Percentiles rank a stretch among this genome's conserved stretches.
These are phyloP conservation scores for Talaromyces sp. DNA, from an alignment of 2,329 filamentous ascomycete genomes.

Conservation along the genomic window DNA sequence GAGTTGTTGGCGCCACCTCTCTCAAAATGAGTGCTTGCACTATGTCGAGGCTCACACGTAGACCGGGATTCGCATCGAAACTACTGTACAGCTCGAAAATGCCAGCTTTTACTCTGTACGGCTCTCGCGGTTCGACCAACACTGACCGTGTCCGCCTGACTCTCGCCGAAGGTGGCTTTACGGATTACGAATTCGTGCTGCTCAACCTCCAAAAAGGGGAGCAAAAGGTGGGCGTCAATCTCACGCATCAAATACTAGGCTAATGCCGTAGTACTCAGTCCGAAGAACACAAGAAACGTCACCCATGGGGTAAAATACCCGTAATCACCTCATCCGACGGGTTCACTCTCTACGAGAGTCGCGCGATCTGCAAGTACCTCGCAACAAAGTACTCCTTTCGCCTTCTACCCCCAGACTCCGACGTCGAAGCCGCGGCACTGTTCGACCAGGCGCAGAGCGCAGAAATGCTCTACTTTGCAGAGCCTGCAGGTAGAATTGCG, in stretches of 20 bases:
- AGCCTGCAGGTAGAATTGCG: constrained; percentile 7
- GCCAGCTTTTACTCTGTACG: constrained; percentile 12
- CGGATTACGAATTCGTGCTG: constrained; percentile 8
- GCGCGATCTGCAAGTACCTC: constrained; percentile 13
- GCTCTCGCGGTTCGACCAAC: constrained; percentile 7
- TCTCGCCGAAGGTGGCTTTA: constrained; percentile 11
- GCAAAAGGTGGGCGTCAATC: constrained; percentile 8
- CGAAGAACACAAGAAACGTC: constrained; percentile 7
- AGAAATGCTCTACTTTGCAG: constrained; percentile 11
- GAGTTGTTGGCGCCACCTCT: background rate
- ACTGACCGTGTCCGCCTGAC: constrained; percentile 10
- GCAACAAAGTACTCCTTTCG: constrained; percentile 6
- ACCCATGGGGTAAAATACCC: constrained; percentile 13
- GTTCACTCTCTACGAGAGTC: constrained; percentile 12
- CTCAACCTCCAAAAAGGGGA: constrained; percentile 6
- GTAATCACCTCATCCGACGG: background rate
- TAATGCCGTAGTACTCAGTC: background rate
- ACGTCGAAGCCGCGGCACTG: constrained; percentile 6
- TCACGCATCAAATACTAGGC: no score
- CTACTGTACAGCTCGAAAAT: constrained; percentile 7
- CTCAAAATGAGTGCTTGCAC: background rate
- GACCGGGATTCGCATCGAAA: background rate
- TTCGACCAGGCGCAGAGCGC: constrained; percentile 8
- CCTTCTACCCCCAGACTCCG: background rate
- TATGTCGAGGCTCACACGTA: constrained; percentile 2